A percentile compares a stretch with the other conserved stretches of the same genome.
These are phyloP conservation scores for Pseudofabraea citricarpa DNA, from an alignment of 2,329 filamentous ascomycete genomes.

Conservation along the genomic window DNA sequence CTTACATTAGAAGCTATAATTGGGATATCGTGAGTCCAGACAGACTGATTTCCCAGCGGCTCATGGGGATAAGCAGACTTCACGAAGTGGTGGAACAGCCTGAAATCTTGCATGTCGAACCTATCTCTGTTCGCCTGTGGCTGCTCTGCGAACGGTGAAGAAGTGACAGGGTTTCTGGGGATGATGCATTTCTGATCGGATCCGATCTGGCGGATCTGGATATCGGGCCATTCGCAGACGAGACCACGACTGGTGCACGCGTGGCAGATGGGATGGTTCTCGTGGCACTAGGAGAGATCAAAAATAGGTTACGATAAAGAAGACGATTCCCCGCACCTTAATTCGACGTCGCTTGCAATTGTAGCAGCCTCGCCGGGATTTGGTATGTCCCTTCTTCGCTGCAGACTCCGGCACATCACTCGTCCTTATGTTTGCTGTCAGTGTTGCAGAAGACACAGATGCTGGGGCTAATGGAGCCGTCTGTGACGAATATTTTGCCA, in stretches of 20 bases:
- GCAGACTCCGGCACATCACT: neutral
- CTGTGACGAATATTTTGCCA: neutral
- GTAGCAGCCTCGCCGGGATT: conserved; percentile 61
- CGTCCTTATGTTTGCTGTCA: no score
- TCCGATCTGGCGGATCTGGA: conserved; percentile 45
- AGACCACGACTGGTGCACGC: conserved; percentile 60
- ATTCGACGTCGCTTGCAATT: conserved; percentile 65
- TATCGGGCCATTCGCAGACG: conserved; percentile 56
- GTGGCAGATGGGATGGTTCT: conserved; percentile 55
- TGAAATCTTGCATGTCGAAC: conserved; percentile 62
- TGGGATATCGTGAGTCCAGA: conserved; percentile 66
- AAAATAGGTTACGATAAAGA: neutral
- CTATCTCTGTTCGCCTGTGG: conserved; percentile 38
- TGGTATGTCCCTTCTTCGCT: conserved; percentile 48
- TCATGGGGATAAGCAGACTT: conserved; percentile 57
- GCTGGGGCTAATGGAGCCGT: neutral
- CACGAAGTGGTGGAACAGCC: conserved; percentile 64
- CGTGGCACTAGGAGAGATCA: conserved; percentile 48
- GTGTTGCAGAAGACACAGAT: no score
- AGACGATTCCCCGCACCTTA: conserved; percentile 39
- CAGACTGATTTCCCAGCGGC: conserved; percentile 57
- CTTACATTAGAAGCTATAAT: conserved; percentile 60
- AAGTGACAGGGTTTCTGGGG: neutral
- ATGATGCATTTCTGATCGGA: conserved; percentile 8
- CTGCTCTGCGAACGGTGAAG: neutral